Conservation (phyloP, 805 yeast genomes). For the Myxozyma sirexii region DNA sequence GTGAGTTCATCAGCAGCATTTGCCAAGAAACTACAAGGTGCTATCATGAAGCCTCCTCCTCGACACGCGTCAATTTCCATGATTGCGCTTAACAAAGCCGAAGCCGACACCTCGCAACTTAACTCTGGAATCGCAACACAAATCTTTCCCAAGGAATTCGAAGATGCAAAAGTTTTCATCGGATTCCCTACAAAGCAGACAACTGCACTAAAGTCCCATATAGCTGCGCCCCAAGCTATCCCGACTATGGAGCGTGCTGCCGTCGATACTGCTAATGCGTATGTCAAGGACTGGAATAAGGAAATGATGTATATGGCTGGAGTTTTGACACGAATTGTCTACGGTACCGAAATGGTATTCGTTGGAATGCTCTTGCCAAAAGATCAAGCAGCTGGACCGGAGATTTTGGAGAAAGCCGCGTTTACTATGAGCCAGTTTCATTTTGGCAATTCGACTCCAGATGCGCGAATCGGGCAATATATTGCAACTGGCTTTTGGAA, state of each 20-base stretch:
- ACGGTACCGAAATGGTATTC: constrained; percentile 42
- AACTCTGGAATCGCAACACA: constrained; percentile 43
- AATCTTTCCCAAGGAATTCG: constrained; percentile 42
- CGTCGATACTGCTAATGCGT: constrained; percentile 46
- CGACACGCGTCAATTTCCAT: constrained; percentile 42
- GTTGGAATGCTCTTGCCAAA: constrained; percentile 14
- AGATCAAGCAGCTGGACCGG: not conserved
- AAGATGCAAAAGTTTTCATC: constrained; percentile 46
- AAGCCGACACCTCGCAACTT: constrained; percentile 39
- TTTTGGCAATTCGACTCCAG: constrained; percentile 44
- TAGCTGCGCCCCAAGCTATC: constrained; percentile 45
- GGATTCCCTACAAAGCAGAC: constrained; percentile 50
- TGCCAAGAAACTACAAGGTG: constrained; percentile 42
- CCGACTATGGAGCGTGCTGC: constrained; percentile 51
- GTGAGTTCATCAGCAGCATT: constrained; percentile 41
- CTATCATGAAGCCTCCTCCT: constrained; percentile 49
- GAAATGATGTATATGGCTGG: constrained; percentile 47
- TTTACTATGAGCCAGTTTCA: constrained; percentile 41
- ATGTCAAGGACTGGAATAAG: constrained; percentile 47
- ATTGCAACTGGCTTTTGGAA: constrained; percentile 46
- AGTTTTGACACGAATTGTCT: constrained; percentile 42
- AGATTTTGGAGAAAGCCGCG: constrained; percentile 33
- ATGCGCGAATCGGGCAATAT: constrained; percentile 41
- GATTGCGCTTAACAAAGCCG: constrained; percentile 39
- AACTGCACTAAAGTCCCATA: constrained; percentile 44